These are phyloP conservation scores for Talaromyces liani DNA, from an alignment of 495 filamentous ascomycete genomes.

Conservation along the genomic window DNA sequence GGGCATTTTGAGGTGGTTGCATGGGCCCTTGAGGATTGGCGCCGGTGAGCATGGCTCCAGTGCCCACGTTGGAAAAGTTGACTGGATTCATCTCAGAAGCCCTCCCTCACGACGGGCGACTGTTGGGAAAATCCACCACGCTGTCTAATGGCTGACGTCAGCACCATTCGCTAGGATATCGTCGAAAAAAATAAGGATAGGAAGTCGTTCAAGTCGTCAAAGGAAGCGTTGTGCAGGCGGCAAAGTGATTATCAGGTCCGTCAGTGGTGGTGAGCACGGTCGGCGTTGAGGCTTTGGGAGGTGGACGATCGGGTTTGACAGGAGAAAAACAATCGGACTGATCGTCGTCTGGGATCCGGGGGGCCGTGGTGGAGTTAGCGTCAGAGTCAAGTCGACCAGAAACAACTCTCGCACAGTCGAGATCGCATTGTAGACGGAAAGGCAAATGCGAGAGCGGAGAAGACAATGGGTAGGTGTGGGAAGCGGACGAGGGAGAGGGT, in stretches of 20 bases:
- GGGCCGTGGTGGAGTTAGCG: constrained; percentile 2
- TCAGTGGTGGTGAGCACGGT: not conserved
- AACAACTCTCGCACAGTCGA: not conserved
- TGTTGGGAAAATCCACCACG: constrained; percentile 29
- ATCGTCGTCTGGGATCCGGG: not conserved
- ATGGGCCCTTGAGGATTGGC: constrained; percentile 30
- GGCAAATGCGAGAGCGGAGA: constrained; percentile 6
- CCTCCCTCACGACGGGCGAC: constrained; percentile 34
- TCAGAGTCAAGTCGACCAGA: not conserved
- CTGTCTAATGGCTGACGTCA: constrained; percentile 23
- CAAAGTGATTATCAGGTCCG: not conserved
- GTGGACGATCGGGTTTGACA: not conserved
- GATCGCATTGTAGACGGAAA: constrained; percentile 1
- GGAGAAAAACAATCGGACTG: not conserved
- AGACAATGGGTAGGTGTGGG: constrained; percentile 6
- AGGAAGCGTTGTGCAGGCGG: not conserved
- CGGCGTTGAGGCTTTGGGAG: not conserved
- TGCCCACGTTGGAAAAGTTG: constrained; percentile 37
- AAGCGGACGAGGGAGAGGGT: not conserved
- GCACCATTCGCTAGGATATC: constrained; percentile 28
- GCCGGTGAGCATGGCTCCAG: constrained; percentile 28
- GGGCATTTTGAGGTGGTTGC: constrained; percentile 25
- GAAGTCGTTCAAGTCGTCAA: not conserved
- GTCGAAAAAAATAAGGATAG: not conserved
- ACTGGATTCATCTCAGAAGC: constrained; percentile 44